Conservation (phyloP, 805 yeast species). For the Candida argentea region DNA sequence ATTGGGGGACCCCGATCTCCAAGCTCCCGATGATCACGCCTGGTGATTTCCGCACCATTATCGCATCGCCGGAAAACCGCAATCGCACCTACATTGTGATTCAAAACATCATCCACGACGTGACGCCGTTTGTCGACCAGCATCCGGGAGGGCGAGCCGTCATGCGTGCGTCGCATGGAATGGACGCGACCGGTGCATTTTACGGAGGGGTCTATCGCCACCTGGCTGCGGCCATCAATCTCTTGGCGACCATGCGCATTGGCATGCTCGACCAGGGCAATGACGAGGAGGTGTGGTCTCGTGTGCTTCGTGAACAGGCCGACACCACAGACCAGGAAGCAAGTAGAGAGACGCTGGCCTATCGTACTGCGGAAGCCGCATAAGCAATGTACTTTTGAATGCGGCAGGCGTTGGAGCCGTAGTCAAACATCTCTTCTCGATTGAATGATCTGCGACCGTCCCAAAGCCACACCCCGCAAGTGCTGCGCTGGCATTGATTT, state of each 20-base stretch:
- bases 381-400: too few relatives aligned
- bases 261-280: constrained; percentile 77
- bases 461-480: too few relatives aligned
- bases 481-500: too few relatives aligned
- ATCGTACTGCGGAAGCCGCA: constrained; percentile 29
- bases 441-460: too few relatives aligned
- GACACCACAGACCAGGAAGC: constrained; percentile 19
- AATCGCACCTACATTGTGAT: constrained; percentile 65
- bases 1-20: constrained; percentile 94
- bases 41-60: constrained; percentile 32
- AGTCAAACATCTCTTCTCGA: neutral
- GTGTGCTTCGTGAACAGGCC: constrained; percentile 59
- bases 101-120: constrained; percentile 87
- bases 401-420: neutral
- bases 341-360: constrained; percentile 10
- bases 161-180: constrained; percentile 73
- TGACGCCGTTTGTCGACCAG: constrained; percentile 79
- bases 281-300: constrained; percentile 76
- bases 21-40: constrained; percentile 61
- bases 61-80: constrained; percentile 25
- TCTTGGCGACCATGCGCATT: constrained; percentile 87
- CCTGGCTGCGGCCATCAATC: constrained; percentile 85
- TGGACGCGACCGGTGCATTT: constrained; percentile 89
- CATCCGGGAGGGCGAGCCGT: constrained; percentile 92
- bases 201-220: constrained; percentile 93